Percentiles rank a stretch among this genome's conserved stretches.
Evolutionary conservation across 2,329 filamentous ascomycete genomes (phyloP).

Genomic region (Fusarium sp.): DNA sequence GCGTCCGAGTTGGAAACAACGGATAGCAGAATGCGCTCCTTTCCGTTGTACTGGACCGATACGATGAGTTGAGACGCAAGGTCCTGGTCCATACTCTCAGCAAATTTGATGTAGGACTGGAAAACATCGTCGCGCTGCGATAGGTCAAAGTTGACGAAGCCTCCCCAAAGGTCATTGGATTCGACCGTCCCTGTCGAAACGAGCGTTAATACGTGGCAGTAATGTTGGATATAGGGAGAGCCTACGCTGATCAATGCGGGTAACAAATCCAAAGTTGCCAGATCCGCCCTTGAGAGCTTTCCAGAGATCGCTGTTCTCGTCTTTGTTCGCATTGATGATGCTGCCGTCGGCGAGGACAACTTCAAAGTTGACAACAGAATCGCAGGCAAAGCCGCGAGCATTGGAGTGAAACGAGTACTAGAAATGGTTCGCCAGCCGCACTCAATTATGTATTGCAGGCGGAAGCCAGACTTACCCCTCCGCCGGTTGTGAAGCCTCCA

Average conservation of each 20-base stretch:
- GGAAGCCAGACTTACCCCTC: constrained; percentile 32
- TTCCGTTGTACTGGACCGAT: constrained; percentile 40
- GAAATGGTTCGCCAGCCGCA: background rate
- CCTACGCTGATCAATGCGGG: constrained; percentile 46
- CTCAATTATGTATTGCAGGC: background rate
- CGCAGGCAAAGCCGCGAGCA: constrained; percentile 58
- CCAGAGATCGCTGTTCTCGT: constrained; percentile 59
- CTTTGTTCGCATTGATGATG: constrained; percentile 58
- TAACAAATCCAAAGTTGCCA: constrained; percentile 62
- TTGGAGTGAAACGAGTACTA: constrained; percentile 52
- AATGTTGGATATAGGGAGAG: background rate
- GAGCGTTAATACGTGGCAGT: background rate
- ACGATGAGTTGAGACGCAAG: constrained; percentile 51
- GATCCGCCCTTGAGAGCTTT: constrained; percentile 64
- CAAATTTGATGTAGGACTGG: constrained; percentile 50
- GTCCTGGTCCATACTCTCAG: constrained; percentile 46
- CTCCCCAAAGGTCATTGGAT: constrained; percentile 50
- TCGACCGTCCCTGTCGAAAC: constrained; percentile 25
- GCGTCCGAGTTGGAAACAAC: constrained; percentile 51
- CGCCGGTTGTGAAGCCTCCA: constrained; percentile 50
- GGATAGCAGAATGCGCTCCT: constrained; percentile 31
- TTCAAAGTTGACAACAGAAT: constrained; percentile 59
- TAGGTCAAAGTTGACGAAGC: constrained; percentile 47
- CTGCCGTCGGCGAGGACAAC: constrained; percentile 61
- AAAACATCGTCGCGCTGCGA: constrained; percentile 45